Evolutionary conservation across 495 filamentous ascomycete species (phyloP).

Genomic region (Achaetomiella virescens): DNA sequence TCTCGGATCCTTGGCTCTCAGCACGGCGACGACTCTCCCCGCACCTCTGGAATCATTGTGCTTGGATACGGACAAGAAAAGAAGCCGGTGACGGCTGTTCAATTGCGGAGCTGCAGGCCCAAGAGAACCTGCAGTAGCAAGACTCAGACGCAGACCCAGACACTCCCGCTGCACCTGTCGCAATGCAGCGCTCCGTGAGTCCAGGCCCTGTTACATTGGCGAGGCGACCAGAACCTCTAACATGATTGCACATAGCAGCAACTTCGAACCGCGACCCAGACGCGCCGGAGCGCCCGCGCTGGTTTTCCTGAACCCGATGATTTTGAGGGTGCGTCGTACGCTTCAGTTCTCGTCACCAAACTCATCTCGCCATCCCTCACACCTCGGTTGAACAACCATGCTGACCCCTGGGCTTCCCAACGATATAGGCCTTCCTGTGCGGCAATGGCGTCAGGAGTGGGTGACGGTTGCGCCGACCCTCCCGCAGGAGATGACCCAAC

Average conservation of each 20-base stretch:
- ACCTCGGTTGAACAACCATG: neutral
- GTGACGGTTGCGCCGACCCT: constrained; percentile 64
- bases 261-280: constrained; percentile 54
- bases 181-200: constrained; percentile 32
- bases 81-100: too few relatives aligned
- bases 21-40: too few relatives aligned
- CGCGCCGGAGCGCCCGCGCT: constrained; percentile 63
- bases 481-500: constrained; percentile 46
- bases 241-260: constrained; percentile 17
- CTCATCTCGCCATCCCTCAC: too few relatives aligned
- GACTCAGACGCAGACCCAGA: neutral
- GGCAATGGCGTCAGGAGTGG: constrained; percentile 75
- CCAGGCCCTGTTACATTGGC: too few relatives aligned
- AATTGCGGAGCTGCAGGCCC: neutral
- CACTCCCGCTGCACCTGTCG: neutral
- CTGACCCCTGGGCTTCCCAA: neutral
- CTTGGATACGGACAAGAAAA: too few relatives aligned
- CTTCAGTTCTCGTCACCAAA: neutral
- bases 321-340: constrained; percentile 57
- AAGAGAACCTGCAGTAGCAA: too few relatives aligned
- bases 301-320: constrained; percentile 85
- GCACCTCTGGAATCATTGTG: too few relatives aligned
- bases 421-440: constrained; percentile 64
- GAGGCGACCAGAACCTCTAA: neutral
- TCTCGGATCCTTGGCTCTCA: too few relatives aligned